These are phyloP conservation scores for Tolypocladium pustulatum DNA, from an alignment of 2,329 filamentous ascomycete genomes.

Conservation along the genomic window DNA sequence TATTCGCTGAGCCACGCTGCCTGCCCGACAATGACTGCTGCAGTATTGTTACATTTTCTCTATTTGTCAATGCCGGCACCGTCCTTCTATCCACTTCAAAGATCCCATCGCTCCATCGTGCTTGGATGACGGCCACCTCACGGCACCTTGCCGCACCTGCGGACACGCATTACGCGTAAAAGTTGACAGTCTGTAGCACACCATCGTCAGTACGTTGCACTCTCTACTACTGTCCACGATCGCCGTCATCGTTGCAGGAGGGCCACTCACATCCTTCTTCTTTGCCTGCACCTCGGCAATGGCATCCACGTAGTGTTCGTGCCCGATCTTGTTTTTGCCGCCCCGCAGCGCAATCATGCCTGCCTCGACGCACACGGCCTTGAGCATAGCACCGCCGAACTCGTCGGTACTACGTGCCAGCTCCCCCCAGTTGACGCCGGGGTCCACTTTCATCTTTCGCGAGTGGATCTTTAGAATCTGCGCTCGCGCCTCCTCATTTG, in stretches of 20 bases:
- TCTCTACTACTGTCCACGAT: background rate
- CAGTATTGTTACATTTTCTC: background rate
- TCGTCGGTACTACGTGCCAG: conserved; percentile 94
- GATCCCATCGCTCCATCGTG: background rate
- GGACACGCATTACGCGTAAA: conserved; percentile 32
- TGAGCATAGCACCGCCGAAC: conserved; percentile 94
- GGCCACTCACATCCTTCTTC: conserved; percentile 71
- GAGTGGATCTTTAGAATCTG: conserved; percentile 97
- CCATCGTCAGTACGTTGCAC: background rate
- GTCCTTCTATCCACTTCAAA: background rate
- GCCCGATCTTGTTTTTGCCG: conserved; percentile 91
- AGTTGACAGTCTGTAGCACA: conserved; percentile 41
- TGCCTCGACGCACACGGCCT: conserved; percentile 96
- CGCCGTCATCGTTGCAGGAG: background rate
- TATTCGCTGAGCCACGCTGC: background rate
- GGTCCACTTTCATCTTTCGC: conserved; percentile 94
- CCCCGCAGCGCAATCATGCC: conserved; percentile 96
- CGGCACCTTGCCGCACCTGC: background rate
- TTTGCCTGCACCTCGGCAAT: conserved; percentile 91
- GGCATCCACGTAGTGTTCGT: conserved; percentile 98
- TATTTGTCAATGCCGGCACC: background rate
- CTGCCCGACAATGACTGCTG: background rate
- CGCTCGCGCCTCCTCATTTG: conserved; percentile 93
- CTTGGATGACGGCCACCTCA: background rate
- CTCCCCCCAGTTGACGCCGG: conserved; percentile 90